A percentile compares a stretch with the other conserved stretches of the same genome.
Evolutionary conservation across 2,329 filamentous ascomycete species (phyloP).

Genomic region (Fusarium sp.): DNA sequence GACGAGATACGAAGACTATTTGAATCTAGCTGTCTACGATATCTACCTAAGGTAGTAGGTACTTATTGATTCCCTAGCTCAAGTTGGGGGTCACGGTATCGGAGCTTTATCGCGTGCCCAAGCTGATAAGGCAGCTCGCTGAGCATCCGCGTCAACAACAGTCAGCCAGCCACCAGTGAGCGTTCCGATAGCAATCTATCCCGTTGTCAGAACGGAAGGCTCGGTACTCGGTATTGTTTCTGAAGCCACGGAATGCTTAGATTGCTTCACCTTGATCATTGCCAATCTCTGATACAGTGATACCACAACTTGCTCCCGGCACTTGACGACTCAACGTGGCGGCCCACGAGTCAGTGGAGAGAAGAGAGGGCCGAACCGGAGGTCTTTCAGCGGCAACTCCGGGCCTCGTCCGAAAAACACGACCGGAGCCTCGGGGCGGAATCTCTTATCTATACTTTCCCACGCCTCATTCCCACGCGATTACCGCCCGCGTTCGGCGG

Average conservation of each 20-base stretch:
- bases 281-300: background rate
- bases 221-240: background rate
- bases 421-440: constrained; percentile 20
- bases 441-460: constrained; percentile 34
- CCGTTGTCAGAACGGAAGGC: background rate
- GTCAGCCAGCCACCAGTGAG: constrained; percentile 20
- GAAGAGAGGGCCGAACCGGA: constrained; percentile 29
- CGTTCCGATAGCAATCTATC: constrained; percentile 15
- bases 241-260: background rate
- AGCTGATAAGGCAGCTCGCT: constrained; percentile 31
- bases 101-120: constrained; percentile 27
- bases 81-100: constrained; percentile 17
- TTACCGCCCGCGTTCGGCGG: constrained; percentile 24
- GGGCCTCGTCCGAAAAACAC: constrained; percentile 26
- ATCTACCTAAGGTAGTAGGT: constrained; percentile 16
- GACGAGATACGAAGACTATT: constrained; percentile 16
- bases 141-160: background rate
- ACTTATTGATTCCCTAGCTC: constrained; percentile 10
- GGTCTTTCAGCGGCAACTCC: constrained; percentile 28
- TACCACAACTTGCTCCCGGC: background rate
- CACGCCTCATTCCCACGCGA: constrained; percentile 3
- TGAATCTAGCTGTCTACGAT: background rate
- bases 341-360: constrained; percentile 28
- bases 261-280: background rate
- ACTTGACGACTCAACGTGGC: constrained; percentile 6